Conservation (phyloP, 2,329 filamentous ascomycete genomes). For the Hawksworthiomyces lignivorus region DNA sequence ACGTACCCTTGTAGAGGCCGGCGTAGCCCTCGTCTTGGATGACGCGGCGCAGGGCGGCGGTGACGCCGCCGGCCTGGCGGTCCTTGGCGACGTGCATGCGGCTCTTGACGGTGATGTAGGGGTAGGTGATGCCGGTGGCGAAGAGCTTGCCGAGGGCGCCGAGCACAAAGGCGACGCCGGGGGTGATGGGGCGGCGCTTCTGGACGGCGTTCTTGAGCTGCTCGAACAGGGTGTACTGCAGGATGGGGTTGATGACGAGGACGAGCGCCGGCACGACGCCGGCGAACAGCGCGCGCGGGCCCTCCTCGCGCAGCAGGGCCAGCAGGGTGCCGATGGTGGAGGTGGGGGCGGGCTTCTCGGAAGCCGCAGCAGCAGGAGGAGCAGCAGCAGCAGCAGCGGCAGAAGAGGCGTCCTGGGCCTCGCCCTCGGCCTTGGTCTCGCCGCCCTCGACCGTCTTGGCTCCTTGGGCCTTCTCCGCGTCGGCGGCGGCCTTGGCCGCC, state of each 20-base stretch:
- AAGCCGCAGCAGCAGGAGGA: no score
- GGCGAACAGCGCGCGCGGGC: conserved; percentile 75
- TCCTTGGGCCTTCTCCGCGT: neutral
- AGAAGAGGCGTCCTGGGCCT: neutral
- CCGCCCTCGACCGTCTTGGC: no score
- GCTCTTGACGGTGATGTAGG: conserved; percentile 98
- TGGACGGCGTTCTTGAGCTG: conserved; percentile 91
- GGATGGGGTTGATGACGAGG: conserved; percentile 93
- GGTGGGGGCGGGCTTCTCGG: conserved; percentile 43
- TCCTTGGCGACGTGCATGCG: conserved; percentile 92
- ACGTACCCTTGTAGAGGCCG: conserved; percentile 83
- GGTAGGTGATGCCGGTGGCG: conserved; percentile 89
- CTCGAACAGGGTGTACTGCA: conserved; percentile 98
- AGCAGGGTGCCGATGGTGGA: conserved; percentile 77
- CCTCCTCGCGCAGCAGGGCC: conserved; percentile 74
- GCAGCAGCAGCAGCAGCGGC: no score
- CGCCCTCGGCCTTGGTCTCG: neutral
- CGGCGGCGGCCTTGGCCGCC: conserved; percentile 22
- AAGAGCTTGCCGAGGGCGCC: conserved; percentile 92
- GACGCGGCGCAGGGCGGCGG: conserved; percentile 68
- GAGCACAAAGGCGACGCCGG: conserved; percentile 80
- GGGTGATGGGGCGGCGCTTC: conserved; percentile 55
- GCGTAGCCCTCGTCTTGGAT: conserved; percentile 83
- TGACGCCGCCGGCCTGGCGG: conserved; percentile 49
- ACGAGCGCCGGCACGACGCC: conserved; percentile 89